Conservation (phyloP, 805 yeast genomes). For the Ogataea paradorogensis region DNA sequence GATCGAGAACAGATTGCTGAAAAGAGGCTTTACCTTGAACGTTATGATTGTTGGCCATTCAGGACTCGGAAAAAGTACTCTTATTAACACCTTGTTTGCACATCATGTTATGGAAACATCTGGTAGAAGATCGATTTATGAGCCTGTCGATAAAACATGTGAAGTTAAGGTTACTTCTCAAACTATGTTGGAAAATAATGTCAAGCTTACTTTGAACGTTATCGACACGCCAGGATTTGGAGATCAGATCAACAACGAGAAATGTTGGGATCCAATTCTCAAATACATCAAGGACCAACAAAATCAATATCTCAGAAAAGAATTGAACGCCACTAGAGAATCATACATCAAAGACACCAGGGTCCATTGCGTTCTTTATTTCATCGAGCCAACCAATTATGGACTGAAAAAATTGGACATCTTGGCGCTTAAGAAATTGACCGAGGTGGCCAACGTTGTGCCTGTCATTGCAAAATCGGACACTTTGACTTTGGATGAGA, state of each 20-base stretch:
- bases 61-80: slow-evolving; percentile 92
- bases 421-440: slow-evolving; percentile 74
- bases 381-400: slow-evolving; percentile 82
- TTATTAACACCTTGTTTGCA: slow-evolving; percentile 86
- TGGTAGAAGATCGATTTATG: slow-evolving; percentile 66
- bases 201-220: slow-evolving; percentile 77
- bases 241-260: slow-evolving; percentile 91
- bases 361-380: slow-evolving; percentile 90
- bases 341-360: slow-evolving; percentile 78
- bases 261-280: slow-evolving; percentile 95
- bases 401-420: slow-evolving; percentile 85
- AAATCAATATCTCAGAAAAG: slow-evolving; percentile 85
- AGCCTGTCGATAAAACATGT: slow-evolving; percentile 80
- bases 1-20: slow-evolving; percentile 87
- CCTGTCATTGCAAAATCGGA: slow-evolving; percentile 96
- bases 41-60: slow-evolving; percentile 91
- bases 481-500: slow-evolving; percentile 81
- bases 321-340: slow-evolving; percentile 92
- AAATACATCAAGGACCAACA: slow-evolving; percentile 95
- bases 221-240: slow-evolving; percentile 99
- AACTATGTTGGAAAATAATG: slow-evolving; percentile 78
- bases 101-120: slow-evolving; percentile 70
- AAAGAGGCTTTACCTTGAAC: slow-evolving; percentile 92
- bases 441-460: slow-evolving; percentile 89
- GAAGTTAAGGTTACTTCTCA: slow-evolving; percentile 76